Conservation (phyloP, 768 basidiomycete genomes). For the Hypsizygus marmoreus region DNA sequence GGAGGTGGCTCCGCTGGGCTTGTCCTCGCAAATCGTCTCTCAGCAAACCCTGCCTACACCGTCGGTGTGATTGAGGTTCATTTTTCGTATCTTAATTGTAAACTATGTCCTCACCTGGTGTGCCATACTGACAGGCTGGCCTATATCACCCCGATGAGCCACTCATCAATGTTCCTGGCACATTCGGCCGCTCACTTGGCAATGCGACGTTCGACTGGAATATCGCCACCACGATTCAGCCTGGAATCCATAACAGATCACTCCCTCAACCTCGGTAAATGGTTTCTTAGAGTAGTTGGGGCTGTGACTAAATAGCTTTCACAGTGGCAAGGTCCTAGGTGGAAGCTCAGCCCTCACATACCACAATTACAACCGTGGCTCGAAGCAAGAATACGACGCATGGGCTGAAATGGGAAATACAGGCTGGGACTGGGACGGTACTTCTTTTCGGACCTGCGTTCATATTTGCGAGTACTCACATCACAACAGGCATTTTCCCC, state of each 20-base stretch:
- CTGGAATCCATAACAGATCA: constrained; percentile 11
- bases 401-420: constrained; percentile 23
- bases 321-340: constrained; percentile 19
- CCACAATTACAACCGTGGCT: constrained; percentile 13
- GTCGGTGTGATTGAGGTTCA: constrained; percentile 28
- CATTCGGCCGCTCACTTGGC: constrained; percentile 6
- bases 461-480: not conserved
- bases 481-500: constrained; percentile 10
- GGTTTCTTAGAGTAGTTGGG: no score
- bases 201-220: constrained; percentile 14
- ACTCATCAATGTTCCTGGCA: constrained; percentile 16
- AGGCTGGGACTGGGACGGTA: constrained; percentile 23
- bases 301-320: no score
- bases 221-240: constrained; percentile 10
- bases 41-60: constrained; percentile 23
- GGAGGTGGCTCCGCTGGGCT: constrained; percentile 26
- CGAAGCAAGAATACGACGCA: constrained; percentile 18
- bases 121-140: constrained; percentile 20
- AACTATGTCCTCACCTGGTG: not conserved
- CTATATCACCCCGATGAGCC: constrained; percentile 19
- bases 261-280: constrained; percentile 19
- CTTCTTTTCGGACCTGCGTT: not conserved
- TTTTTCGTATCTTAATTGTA: no score
- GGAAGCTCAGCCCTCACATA: constrained; percentile 17
- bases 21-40: constrained; percentile 23